Percentiles rank a stretch among this genome's conserved stretches.
Conservation (phyloP, 768 basidiomycete genomes). For the Pisolithus marmoratus region DNA sequence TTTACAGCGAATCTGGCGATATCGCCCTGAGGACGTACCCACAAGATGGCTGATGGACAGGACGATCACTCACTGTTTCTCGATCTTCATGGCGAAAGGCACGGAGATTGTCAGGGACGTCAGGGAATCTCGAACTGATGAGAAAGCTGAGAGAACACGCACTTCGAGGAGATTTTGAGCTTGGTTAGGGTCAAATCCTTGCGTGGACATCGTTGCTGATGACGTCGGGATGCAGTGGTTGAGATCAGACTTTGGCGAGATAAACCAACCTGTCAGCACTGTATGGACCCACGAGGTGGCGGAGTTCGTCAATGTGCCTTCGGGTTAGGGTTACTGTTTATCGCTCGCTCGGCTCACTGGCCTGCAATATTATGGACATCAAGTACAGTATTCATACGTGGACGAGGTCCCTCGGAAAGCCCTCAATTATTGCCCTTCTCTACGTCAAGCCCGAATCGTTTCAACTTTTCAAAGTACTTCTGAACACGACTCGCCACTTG, state of each 20-base stretch:
- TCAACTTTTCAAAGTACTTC: constrained; percentile 83
- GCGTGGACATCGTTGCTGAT: constrained; percentile 36
- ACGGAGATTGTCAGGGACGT: not conserved
- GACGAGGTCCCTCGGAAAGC: not conserved
- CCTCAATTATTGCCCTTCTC: constrained; percentile 19
- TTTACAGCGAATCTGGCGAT: constrained; percentile 49
- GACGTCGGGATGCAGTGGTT: constrained; percentile 12
- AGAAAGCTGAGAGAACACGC: constrained; percentile 22
- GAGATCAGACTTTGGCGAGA: not conserved
- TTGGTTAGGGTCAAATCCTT: constrained; percentile 77
- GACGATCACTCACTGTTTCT: constrained; percentile 76
- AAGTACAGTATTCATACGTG: not conserved
- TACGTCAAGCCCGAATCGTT: constrained; percentile 58
- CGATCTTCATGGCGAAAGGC: constrained; percentile 55
- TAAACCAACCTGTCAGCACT: not conserved
- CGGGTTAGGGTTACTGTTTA: constrained; percentile 16
- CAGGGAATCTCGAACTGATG: constrained; percentile 2
- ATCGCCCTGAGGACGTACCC: constrained; percentile 8
- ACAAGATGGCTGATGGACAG: not conserved
- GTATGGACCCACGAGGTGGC: not conserved
- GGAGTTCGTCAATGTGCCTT: not conserved
- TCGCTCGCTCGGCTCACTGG: not conserved
- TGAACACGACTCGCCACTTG: constrained; percentile 89
- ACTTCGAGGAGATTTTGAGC: constrained; percentile 93
- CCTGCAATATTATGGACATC: not conserved